Conservation (phyloP, 2,329 filamentous ascomycete species). For the Ophiostoma himal-ulmi region DNA sequence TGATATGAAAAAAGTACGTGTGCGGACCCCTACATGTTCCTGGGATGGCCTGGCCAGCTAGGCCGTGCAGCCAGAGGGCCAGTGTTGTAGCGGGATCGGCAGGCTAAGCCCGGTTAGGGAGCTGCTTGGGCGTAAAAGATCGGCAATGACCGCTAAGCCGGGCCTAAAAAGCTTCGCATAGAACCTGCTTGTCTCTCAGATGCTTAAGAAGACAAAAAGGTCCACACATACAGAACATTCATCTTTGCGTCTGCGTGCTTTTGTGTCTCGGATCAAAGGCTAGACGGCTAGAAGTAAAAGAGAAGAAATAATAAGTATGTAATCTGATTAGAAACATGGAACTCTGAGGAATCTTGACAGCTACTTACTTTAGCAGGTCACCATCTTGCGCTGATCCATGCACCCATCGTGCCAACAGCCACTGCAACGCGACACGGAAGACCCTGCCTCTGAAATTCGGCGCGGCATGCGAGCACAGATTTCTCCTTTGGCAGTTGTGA, state of each 20-base stretch:
- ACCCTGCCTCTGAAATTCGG: not conserved
- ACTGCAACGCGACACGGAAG: not conserved
- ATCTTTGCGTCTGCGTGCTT: not conserved
- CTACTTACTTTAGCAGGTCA: not conserved
- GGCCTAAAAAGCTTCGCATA: conserved; percentile 4
- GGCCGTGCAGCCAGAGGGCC: not conserved
- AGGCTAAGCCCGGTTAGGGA: not conserved
- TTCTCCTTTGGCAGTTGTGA: not conserved
- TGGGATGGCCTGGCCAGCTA: not conserved
- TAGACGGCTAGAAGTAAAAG: not conserved
- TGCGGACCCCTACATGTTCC: conserved; percentile 3
- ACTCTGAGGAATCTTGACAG: not conserved
- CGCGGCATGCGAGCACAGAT: not conserved
- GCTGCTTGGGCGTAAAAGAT: not conserved
- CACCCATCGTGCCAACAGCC: too few species aligned
- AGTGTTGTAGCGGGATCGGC: not conserved
- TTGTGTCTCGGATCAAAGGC: not conserved
- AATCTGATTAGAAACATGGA: not conserved
- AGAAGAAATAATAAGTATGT: too few species aligned
- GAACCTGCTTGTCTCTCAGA: not conserved
- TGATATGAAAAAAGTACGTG: not conserved
- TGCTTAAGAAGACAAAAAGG: not conserved
- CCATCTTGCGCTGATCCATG: not conserved
- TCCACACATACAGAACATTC: not conserved
- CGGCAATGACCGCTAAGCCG: not conserved